Evolutionary conservation across 2,329 filamentous ascomycete genomes (phyloP).

Genomic region (Colletotrichum trifolii): DNA sequence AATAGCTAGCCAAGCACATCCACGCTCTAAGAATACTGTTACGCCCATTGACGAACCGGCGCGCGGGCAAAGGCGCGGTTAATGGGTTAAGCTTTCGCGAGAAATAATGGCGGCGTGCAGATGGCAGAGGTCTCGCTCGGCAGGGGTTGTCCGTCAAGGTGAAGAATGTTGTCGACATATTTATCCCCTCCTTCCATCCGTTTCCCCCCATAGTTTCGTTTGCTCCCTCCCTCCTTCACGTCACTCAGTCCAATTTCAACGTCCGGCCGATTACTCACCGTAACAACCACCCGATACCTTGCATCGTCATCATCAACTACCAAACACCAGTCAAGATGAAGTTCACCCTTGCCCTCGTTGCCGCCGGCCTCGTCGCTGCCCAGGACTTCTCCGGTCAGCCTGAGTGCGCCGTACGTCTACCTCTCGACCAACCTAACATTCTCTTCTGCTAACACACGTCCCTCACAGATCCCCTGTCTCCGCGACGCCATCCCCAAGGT

Average conservation of each 20-base stretch:
- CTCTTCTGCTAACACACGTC: neutral
- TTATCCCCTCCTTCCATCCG: conserved; percentile 30
- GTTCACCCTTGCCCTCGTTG: conserved; percentile 47
- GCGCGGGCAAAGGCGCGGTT: no score
- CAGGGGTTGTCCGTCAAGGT: conserved; percentile 18
- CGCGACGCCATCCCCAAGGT: conserved; percentile 46
- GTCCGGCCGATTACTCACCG: conserved; percentile 11
- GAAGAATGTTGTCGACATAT: conserved; percentile 13
- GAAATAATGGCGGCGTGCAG: no score
- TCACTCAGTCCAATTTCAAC: conserved; percentile 12
- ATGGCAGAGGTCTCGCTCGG: neutral
- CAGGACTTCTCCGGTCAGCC: conserved; percentile 51
- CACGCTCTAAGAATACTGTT: no score
- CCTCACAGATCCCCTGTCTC: conserved; percentile 48
- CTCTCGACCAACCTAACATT: neutral
- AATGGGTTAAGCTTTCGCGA: conserved; percentile 29
- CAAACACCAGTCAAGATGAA: conserved; percentile 51
- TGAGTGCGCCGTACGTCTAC: conserved; percentile 53
- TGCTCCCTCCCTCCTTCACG: neutral
- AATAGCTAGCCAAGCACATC: no score
- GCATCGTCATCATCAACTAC: conserved; percentile 11
- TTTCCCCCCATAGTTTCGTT: neutral
- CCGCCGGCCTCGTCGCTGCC: conserved; percentile 50
- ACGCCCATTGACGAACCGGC: no score
- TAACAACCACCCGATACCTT: conserved; percentile 2